Percentiles rank a stretch among this genome's conserved stretches.
Evolutionary conservation across 2,329 filamentous ascomycete species (phyloP).

Genomic region (Colletotrichum sp.): DNA sequence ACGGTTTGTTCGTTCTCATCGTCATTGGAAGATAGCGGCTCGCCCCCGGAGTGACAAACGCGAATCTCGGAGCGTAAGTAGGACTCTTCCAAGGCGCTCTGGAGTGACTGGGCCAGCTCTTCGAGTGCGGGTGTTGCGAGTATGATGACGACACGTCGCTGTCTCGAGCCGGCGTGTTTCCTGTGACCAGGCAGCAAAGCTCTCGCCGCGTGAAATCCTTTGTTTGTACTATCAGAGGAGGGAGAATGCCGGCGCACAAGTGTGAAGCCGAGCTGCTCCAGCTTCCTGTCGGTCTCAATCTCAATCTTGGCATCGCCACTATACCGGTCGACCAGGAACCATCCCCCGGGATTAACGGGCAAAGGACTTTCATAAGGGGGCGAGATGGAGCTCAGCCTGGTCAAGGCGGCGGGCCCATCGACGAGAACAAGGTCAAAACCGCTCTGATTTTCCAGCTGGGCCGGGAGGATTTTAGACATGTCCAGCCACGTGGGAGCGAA

Average conservation of each 20-base stretch:
- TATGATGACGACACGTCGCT: not conserved
- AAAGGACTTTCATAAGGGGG: not conserved
- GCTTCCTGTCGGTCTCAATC: not conserved
- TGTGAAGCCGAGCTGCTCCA: not conserved
- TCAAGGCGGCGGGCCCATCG: not conserved
- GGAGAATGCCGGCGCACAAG: not conserved
- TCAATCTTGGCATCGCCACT: not conserved
- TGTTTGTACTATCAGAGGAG: not conserved
- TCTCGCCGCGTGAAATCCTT: not conserved
- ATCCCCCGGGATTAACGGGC: not conserved
- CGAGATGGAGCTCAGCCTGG: not conserved
- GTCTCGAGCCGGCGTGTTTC: not conserved
- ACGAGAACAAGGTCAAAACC: not conserved
- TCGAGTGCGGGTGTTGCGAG: not conserved
- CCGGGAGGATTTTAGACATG: not conserved
- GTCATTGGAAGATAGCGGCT: not conserved
- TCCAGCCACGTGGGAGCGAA: not conserved
- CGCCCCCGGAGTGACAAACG: not conserved
- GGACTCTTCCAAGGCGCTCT: not conserved
- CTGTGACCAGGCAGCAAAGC: not conserved
- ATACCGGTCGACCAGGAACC: not conserved
- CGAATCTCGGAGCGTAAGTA: not conserved
- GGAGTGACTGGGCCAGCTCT: not conserved
- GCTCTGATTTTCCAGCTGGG: not conserved
- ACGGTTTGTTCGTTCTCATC: not conserved